Conservation (phyloP, 495 filamentous ascomycete genomes). For the Hypoxylon crocopeplum region DNA sequence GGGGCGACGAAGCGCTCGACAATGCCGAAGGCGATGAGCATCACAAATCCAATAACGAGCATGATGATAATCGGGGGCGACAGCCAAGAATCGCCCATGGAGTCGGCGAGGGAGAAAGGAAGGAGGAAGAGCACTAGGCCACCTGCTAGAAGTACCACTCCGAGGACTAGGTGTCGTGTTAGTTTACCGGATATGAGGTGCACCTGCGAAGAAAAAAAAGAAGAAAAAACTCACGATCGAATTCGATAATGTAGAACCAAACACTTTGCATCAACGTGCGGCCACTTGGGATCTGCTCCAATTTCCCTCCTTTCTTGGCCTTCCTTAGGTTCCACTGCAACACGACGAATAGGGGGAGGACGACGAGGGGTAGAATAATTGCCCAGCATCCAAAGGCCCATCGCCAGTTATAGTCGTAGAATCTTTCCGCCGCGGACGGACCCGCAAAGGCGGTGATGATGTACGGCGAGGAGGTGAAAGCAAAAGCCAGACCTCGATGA, state of each 20-base stretch:
- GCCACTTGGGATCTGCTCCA: constrained; percentile 4
- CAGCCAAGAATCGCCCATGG: constrained; percentile 47
- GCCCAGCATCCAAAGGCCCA: constrained; percentile 65
- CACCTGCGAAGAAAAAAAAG: neutral
- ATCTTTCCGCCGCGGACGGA: constrained; percentile 45
- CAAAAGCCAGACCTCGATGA: constrained; percentile 64
- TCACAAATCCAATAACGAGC: constrained; percentile 59
- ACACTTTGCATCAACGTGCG: constrained; percentile 16
- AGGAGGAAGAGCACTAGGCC: constrained; percentile 52
- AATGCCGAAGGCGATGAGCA: constrained; percentile 61
- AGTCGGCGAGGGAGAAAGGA: constrained; percentile 61
- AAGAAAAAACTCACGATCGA: constrained; percentile 53
- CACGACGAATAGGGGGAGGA: constrained; percentile 53
- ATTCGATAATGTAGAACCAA: constrained; percentile 51
- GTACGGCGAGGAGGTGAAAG: constrained; percentile 63
- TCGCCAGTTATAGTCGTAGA: constrained; percentile 56
- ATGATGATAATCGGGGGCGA: constrained; percentile 62
- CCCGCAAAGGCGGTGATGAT: constrained; percentile 62
- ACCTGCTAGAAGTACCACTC: neutral
- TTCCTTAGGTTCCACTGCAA: constrained; percentile 59
- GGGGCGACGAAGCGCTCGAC: constrained; percentile 65
- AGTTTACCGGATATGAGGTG: neutral
- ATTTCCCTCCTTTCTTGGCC: constrained; percentile 43
- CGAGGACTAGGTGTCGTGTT: neutral
- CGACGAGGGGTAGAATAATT: constrained; percentile 60